Base-by-base conservation (phyloP, 2,329 filamentous ascomycete species). In the Colletotrichum tropicale region DNA sequence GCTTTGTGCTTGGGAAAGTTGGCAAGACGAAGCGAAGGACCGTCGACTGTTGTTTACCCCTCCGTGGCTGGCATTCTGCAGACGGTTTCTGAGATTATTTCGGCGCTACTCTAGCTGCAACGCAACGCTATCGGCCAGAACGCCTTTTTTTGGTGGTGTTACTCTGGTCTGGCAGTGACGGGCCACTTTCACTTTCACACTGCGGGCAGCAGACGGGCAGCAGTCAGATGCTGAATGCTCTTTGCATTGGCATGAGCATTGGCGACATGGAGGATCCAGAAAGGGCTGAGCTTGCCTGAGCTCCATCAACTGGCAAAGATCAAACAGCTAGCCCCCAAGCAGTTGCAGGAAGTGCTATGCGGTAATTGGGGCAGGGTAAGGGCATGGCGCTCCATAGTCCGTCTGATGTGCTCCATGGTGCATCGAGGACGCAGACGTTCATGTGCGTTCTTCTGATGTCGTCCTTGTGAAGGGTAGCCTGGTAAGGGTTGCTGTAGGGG, bases 111-210 rank as follows among this genome's bases (percentile, higher is more conserved):
- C 43, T 60, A 68, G 64, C 30, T 68, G 73, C 69, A 62, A 64
- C 56, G 61, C 21, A 71, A 38, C 55, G 30, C 70, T 62, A 32
- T 7, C 24, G 67, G 28, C 58, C 38, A 8, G 55, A 30, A 67
- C 43, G 38, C 24, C 64, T 67, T 36, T 55, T 67, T 67, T 67
- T 67, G 60, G 12, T 67, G 43, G 69, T 72, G 12, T 48, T 30
- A 71, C 68, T 62, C 36, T 70, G 67, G 68, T 65, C 43, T 65
- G 38, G 58, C 60, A 71, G 58, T 75, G 69, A 71, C 56, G 58
- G 65, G 43, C 56, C 56, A 48, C 38, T 36, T 36, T 24, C 24
- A 62, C 62, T 52, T n/a, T 52, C 7, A 36, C 34, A 16, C 34
- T 36, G 34, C 34, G 34, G 34, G 34, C 34, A 36, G 34, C 30